Evolutionary conservation across 164 flowering plant species (phyloP).

Genomic region (Santalum album): DNA sequence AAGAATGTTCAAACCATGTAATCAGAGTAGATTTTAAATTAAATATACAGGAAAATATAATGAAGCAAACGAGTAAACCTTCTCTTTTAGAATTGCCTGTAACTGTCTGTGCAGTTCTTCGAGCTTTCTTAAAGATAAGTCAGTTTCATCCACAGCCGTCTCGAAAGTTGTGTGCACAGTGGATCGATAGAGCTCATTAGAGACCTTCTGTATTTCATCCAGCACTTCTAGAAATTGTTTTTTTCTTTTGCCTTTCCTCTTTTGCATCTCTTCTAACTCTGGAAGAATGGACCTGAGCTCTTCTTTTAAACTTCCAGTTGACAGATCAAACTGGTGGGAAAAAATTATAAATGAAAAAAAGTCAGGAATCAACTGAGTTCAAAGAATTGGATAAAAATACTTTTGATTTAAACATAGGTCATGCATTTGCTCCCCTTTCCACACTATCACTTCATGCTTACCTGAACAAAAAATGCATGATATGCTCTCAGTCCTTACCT

Average conservation of each 20-base stretch:
- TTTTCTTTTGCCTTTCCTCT: slow-evolving; percentile 62
- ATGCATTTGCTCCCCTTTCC: no score
- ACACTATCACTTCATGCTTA: no score
- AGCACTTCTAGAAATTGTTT: slow-evolving; percentile 63
- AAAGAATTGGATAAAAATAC: no score
- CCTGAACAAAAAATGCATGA: no score
- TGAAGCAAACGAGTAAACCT: slow-evolving; percentile 32
- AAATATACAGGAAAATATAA: neutral
- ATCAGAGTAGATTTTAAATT: neutral
- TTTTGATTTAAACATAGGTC: no score
- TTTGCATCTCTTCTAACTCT: slow-evolving; percentile 78
- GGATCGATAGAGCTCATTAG: slow-evolving; percentile 40
- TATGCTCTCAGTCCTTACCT: no score
- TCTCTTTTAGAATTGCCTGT: slow-evolving; percentile 72
- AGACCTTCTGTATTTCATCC: slow-evolving; percentile 45
- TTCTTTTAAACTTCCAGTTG: slow-evolving; percentile 57
- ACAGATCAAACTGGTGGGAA: slow-evolving; percentile 56
- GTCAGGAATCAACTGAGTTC: no score
- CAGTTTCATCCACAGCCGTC: slow-evolving; percentile 56
- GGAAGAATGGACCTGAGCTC: slow-evolving; percentile 63
- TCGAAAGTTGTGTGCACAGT: slow-evolving; percentile 16
- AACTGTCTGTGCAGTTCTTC: slow-evolving; percentile 74
- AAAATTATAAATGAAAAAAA: no score
- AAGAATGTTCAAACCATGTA: neutral
- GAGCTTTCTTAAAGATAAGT: slow-evolving; percentile 70